These are phyloP conservation scores for Wickerhamomyces strasburgensis DNA, from an alignment of 805 yeast genomes.

Conservation along the genomic window DNA sequence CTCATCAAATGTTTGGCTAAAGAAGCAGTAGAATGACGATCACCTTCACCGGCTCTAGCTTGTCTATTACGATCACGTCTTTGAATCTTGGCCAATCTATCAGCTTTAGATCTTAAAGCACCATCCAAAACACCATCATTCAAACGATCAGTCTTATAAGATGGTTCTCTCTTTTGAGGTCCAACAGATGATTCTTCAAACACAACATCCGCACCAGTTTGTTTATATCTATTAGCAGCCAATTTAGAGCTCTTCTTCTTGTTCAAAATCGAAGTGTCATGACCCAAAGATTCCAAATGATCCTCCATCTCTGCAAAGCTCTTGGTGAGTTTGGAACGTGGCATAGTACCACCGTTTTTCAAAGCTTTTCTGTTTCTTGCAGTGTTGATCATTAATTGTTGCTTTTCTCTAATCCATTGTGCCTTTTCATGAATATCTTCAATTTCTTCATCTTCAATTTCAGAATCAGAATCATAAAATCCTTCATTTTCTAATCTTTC, in stretches of 20 bases:
- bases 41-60: slow-evolving; percentile 95
- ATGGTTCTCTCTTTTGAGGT: slow-evolving; percentile 27
- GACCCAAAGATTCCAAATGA: slow-evolving; percentile 87
- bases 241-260: slow-evolving; percentile 41
- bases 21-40: slow-evolving; percentile 80
- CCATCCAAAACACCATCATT: slow-evolving; percentile 85
- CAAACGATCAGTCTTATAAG: slow-evolving; percentile 69
- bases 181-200: slow-evolving; percentile 19
- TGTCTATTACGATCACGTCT: slow-evolving; percentile 90
- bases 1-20: slow-evolving; percentile 91
- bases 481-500: slow-evolving; percentile 92
- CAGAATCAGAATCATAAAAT: slow-evolving; percentile 85
- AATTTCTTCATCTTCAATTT: slow-evolving; percentile 59
- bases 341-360: slow-evolving; percentile 83
- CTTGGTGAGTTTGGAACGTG: slow-evolving; percentile 80
- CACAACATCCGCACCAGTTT: slow-evolving; percentile 68
- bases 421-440: slow-evolving; percentile 82
- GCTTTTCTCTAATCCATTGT: slow-evolving; percentile 91
- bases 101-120: slow-evolving; percentile 75
- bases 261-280: slow-evolving; percentile 67
- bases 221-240: slow-evolving; percentile 34
- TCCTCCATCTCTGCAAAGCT: slow-evolving; percentile 75
- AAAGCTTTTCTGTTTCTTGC: slow-evolving; percentile 82
- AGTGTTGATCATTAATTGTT: slow-evolving; percentile 86
- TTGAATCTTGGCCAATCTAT: slow-evolving; percentile 79